These are phyloP conservation scores for Viridothelium virens DNA, from an alignment of 495 filamentous ascomycete species.

Conservation along the genomic window DNA sequence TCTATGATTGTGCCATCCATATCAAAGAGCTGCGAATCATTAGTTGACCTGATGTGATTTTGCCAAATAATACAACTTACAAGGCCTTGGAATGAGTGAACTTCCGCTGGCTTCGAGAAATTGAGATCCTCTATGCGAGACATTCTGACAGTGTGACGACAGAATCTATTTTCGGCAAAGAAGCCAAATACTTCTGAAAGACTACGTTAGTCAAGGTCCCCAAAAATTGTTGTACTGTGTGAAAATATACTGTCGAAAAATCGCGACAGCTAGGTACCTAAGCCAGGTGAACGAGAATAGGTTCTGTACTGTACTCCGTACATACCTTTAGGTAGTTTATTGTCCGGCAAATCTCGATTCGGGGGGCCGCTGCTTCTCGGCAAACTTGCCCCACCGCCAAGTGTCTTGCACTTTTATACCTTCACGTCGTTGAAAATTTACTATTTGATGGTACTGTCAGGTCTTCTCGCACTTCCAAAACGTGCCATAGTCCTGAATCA, in stretches of 20 bases:
- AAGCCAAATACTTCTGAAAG: background rate
- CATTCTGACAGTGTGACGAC: background rate
- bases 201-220: background rate
- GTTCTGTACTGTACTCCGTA: too few relatives aligned
- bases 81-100: background rate
- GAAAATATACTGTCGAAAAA: too few relatives aligned
- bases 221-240: background rate
- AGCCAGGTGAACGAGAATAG: too few relatives aligned
- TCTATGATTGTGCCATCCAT: conserved; percentile 84
- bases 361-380: background rate
- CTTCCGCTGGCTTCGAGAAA: conserved; percentile 2
- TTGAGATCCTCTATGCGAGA: background rate
- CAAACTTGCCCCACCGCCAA: conserved; percentile 1
- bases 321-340: too few relatives aligned
- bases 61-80: background rate
- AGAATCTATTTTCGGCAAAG: background rate
- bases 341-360: too few relatives aligned
- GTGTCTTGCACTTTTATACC: background rate
- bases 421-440: background rate
- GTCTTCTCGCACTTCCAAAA: too few relatives aligned
- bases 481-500: too few relatives aligned
- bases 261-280: too few relatives aligned
- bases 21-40: conserved; percentile 56
- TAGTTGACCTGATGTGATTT: background rate
- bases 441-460: background rate